Evolutionary conservation across 2,329 filamentous ascomycete species (phyloP).

Genomic region (Allantophomopsis cytisporea): DNA sequence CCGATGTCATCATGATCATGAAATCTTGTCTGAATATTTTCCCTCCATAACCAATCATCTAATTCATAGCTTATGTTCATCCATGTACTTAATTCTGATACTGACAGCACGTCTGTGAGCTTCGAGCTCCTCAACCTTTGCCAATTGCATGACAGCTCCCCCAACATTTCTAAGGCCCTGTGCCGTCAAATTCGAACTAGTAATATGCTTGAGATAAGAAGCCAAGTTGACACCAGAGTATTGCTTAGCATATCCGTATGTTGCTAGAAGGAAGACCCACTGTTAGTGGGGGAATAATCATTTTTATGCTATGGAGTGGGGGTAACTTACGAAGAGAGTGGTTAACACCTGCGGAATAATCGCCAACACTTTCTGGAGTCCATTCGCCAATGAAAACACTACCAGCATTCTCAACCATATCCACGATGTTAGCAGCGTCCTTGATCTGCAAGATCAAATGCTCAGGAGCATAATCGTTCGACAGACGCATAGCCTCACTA

Average conservation of each 20-base stretch:
- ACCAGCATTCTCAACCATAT: slow-evolving; percentile 80
- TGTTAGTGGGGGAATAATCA: slow-evolving; percentile 2
- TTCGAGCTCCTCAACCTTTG: slow-evolving; percentile 87
- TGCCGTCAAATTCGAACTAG: slow-evolving; percentile 76
- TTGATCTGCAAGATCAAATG: slow-evolving; percentile 86
- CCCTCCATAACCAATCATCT: too few species aligned
- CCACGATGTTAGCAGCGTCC: slow-evolving; percentile 60
- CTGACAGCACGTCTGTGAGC: slow-evolving; percentile 71
- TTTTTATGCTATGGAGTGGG: neutral
- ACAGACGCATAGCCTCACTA: slow-evolving; percentile 64
- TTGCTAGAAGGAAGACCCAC: slow-evolving; percentile 40
- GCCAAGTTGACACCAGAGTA: slow-evolving; percentile 95
- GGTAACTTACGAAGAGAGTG: slow-evolving; percentile 81
- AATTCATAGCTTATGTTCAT: slow-evolving; percentile 13
- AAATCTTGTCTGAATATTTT: too few species aligned
- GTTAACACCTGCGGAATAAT: slow-evolving; percentile 96
- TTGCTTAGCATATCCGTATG: slow-evolving; percentile 95
- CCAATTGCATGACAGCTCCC: slow-evolving; percentile 83
- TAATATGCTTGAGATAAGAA: slow-evolving; percentile 97
- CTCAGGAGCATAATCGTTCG: slow-evolving; percentile 92
- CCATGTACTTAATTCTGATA: slow-evolving; percentile 39
- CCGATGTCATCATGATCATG: too few species aligned
- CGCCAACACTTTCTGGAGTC: slow-evolving; percentile 95
- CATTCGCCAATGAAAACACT: slow-evolving; percentile 92
- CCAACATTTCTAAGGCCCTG: slow-evolving; percentile 80